Base-by-base conservation (phyloP, 2,329 filamentous ascomycete genomes). In the Tolypocladium tropicale region DNA sequence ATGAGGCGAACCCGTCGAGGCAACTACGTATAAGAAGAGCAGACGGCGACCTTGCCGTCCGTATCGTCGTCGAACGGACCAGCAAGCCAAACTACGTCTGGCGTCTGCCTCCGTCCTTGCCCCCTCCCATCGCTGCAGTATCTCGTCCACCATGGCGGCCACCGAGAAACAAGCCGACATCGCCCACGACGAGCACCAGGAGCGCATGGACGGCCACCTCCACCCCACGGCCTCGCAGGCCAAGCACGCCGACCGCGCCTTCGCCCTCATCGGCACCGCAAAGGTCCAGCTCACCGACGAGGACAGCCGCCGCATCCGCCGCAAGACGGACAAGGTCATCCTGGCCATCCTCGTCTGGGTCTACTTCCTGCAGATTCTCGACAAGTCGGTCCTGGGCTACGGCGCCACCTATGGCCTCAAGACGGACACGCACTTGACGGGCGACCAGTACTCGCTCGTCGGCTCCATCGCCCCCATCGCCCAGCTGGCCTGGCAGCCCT, bases 271-370 rank as follows among this genome's bases (percentile, higher is more conserved):
- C 28, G 54, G 52, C 25, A 16, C 49, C 18, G 52, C 33, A 5
- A 53, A 55, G 30, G 55, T 60, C 28, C 36, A 53, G 25, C 56
- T 65, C 21, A 59, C 59, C 11, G 62, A 63, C 18, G 58, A 61
- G 14, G 62, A 65, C 48, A 63, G 57, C 28, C 56, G 58, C 4
- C 76, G 78, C 11, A 85, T 86, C 58, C 75, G 78, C 30, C 76
- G 74, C 46, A 85, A 85, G 67, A 86, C 82, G 1, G 84, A 87
- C 63, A 75, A 73, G 52, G 74, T 75, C 32, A 82, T 88, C 55
- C 73, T 87, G 1, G 63, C 65, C 4, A 75, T 82, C 52, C 72
- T 82, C 1, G 65, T 79, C 52, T 82, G 79, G 79, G 77, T 81
- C n/a, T 82, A 82, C 64, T 82, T 82, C 62, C 71, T 83, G 14